phyloP scores from a whole-genome alignment of 352 stramenopile genomes.

The Phytophthora cryptogea region DNA sequence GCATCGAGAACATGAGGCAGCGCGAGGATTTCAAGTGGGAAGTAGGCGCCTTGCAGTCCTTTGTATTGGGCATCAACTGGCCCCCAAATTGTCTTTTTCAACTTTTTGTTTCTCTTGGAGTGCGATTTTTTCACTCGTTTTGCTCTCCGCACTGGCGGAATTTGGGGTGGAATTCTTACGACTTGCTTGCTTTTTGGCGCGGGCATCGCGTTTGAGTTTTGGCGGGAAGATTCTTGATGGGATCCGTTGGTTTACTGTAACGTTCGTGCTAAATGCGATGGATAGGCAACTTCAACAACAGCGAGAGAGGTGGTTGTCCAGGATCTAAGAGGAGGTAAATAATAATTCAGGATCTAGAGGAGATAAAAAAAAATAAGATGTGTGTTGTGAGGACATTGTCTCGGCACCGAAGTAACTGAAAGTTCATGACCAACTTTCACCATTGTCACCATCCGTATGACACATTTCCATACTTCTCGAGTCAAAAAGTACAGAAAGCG shows the following conservation, averaged over 20 bases:
- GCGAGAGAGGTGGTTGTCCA: too few species aligned
- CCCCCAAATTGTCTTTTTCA: background rate
- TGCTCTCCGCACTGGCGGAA: background rate
- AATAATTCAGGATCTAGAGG: too few species aligned
- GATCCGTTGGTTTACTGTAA: background rate
- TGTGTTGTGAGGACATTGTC: too few species aligned
- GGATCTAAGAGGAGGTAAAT: too few species aligned
- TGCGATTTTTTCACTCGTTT: background rate
- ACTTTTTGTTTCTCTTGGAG: background rate
- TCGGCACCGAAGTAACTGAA: too few species aligned
- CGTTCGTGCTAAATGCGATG: background rate
- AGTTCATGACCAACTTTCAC: background rate
- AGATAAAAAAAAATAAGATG: too few species aligned
- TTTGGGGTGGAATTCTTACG: background rate
- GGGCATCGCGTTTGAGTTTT: conserved; percentile 2
- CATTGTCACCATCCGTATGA: background rate
- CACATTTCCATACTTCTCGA: too few species aligned
- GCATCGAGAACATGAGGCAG: conserved; percentile 2
- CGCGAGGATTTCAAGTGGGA: conserved; percentile 28
- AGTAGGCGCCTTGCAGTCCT: conserved; percentile 21
- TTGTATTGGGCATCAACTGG: background rate
- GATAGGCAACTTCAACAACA: background rate
- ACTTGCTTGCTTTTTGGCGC: background rate
- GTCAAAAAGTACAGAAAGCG: too few species aligned
- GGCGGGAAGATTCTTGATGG: background rate